These are phyloP conservation scores for Fusarium drepaniforme DNA, from an alignment of 2,329 filamentous ascomycete genomes.

Conservation along the genomic window DNA sequence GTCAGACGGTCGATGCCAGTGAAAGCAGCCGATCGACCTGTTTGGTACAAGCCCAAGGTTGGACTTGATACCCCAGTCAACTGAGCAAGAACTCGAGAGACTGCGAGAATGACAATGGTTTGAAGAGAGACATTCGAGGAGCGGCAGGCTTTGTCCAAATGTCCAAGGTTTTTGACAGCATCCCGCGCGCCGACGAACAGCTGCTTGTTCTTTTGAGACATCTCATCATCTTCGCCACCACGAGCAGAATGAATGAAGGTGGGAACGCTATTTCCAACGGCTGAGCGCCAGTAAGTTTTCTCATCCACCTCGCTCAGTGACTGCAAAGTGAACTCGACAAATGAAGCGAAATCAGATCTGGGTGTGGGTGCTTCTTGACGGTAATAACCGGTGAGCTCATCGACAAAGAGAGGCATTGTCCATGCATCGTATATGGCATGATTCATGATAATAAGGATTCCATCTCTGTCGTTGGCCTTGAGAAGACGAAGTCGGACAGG, in stretches of 20 bases:
- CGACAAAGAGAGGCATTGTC: background rate
- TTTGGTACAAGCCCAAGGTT: background rate
- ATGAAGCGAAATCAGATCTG: background rate
- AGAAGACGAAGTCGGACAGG: background rate
- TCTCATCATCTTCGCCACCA: background rate
- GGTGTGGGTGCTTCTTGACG: background rate
- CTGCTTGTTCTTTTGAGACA: background rate
- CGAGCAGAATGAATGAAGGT: background rate
- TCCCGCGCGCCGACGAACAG: background rate
- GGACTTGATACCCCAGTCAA: background rate
- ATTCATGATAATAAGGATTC: constrained; percentile 4
- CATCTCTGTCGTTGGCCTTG: background rate
- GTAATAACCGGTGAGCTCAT: background rate
- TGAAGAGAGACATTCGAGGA: constrained; percentile 1
- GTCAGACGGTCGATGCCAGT: background rate
- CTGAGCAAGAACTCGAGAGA: background rate
- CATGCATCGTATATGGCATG: constrained; percentile 5
- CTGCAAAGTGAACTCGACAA: background rate
- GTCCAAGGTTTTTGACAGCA: background rate
- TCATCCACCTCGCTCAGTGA: background rate
- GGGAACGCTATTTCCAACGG: background rate
- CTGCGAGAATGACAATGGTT: background rate
- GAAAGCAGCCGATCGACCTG: constrained; percentile 1
- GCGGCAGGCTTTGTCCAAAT: background rate
- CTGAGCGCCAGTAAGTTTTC: background rate